Conservation (phyloP, 202 grass and related monocot species). For the Setaria viridis region DNA sequence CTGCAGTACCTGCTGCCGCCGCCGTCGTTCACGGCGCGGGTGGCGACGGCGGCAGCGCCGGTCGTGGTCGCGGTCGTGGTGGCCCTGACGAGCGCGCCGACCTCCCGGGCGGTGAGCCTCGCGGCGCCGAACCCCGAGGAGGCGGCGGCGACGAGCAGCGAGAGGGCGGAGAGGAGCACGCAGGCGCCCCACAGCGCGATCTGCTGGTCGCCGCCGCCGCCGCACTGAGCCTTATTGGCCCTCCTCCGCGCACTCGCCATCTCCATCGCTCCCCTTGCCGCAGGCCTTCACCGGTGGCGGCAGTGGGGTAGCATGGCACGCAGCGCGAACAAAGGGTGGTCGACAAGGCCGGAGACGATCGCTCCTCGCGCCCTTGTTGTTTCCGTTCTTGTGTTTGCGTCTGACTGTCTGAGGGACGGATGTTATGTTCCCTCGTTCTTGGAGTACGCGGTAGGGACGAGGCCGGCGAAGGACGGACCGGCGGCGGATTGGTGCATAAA, state of each 20-base stretch:
- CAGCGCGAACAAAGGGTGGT: no score
- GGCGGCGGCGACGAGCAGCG: conserved; percentile 32
- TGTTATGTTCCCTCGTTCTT: conserved; percentile 35
- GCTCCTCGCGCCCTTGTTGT: background rate
- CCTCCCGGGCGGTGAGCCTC: conserved; percentile 3
- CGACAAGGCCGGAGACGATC: no score
- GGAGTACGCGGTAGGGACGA: conserved; percentile 17
- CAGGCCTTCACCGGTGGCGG: background rate
- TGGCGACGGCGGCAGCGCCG: background rate
- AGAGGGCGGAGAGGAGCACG: conserved; percentile 43
- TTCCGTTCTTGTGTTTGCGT: background rate
- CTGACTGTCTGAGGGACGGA: background rate
- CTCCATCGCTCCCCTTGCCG: conserved; percentile 29
- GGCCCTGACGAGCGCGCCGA: background rate
- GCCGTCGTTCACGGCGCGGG: background rate
- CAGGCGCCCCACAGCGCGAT: conserved; percentile 45
- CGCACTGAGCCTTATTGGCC: background rate
- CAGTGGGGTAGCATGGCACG: background rate
- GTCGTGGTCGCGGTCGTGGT: no score
- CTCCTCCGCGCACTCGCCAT: conserved; percentile 55
- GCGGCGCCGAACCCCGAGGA: conserved; percentile 17
- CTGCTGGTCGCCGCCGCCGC: conserved; percentile 4
- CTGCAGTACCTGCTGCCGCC: background rate
- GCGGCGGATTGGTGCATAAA: background rate
- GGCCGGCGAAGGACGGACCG: background rate